Evolutionary conservation across 441 rosid species (phyloP), one percentile per base, ranked within the genome.

Genomic region (Populus hybrid): DNA sequence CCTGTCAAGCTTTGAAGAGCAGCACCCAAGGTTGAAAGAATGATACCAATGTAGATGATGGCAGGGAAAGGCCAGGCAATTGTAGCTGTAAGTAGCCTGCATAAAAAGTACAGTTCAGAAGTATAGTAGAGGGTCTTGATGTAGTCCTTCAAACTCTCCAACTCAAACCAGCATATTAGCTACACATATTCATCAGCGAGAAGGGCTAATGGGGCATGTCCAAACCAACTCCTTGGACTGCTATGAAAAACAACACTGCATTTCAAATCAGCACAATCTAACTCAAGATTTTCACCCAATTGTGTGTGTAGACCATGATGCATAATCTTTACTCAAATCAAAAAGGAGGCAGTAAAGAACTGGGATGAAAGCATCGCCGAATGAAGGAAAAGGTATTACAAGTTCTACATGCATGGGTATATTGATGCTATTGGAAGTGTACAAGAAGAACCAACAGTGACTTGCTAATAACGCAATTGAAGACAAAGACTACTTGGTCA

Each of bases 1-100:
- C 99, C 99, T 10, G 97, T 91, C 83, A 97, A 78, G 87, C 98
- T 94, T 79, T 97, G 99, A 81, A 97, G 99, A 82, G 98, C 99
- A 61, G 98, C 99, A 73, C 99, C 99, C 86, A 97, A 85, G 75
- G 99, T 97, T 78, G 99, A 97, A 81, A 94, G 97, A 81, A 97
- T 94, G 78, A 97, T 97, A 78, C 99, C 98, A 77, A 92, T 80
- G 57, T 97, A 93, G 80, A 97, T 84, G 75, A 97, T 82, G 77
- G 92, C 89, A 42, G 99, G 98, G 75, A 86, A 86, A 83, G 99
- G 99, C 99, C 98, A 94, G 71, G 99, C 99, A 84, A 97, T 75
- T 80, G 99, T 91, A 81, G 99, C 99, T 67, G 97, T 94, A 76
- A 97, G 95, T 66, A 94, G 84, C 93, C 99, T 97, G 91, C 87